Evolutionary conservation across 441 rosid species (phyloP).

Genomic region (Raphanus hybrid): DNA sequence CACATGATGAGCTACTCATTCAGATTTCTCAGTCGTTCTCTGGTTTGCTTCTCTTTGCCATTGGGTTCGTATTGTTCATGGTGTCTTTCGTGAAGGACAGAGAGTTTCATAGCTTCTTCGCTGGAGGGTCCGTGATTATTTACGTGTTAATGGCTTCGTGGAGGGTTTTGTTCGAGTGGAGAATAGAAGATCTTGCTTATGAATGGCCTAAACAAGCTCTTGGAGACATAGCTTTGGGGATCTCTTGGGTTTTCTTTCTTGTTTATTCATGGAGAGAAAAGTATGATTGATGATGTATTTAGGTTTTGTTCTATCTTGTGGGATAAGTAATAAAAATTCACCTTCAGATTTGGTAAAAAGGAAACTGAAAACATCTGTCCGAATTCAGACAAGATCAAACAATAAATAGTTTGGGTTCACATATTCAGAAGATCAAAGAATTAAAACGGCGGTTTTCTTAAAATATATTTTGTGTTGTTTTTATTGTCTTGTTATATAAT

Average conservation of each 20-base stretch:
- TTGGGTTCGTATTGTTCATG: conserved; percentile 76
- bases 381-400: conserved; percentile 12
- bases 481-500: too few relatives aligned
- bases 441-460: neutral
- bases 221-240: conserved; percentile 70
- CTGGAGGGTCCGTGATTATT: conserved; percentile 70
- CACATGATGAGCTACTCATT: conserved; percentile 79
- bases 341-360: conserved; percentile 1
- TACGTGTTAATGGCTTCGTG: conserved; percentile 72
- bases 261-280: conserved; percentile 88
- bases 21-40: conserved; percentile 85
- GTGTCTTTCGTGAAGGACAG: conserved; percentile 76
- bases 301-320: conserved; percentile 11
- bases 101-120: conserved; percentile 78
- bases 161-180: conserved; percentile 74
- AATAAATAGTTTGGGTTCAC: conserved; percentile 12
- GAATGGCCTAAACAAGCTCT: conserved; percentile 77
- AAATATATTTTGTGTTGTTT: too few relatives aligned
- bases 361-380: neutral
- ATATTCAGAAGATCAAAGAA: conserved; percentile 11
- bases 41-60: conserved; percentile 74
- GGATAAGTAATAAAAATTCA: conserved; percentile 18
- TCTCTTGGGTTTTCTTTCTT: conserved; percentile 79
- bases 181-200: conserved; percentile 65
- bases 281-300: conserved; percentile 54